phyloP scores from a whole-genome alignment of 2,329 filamentous ascomycete genomes.

The Arthroderma sp. region DNA sequence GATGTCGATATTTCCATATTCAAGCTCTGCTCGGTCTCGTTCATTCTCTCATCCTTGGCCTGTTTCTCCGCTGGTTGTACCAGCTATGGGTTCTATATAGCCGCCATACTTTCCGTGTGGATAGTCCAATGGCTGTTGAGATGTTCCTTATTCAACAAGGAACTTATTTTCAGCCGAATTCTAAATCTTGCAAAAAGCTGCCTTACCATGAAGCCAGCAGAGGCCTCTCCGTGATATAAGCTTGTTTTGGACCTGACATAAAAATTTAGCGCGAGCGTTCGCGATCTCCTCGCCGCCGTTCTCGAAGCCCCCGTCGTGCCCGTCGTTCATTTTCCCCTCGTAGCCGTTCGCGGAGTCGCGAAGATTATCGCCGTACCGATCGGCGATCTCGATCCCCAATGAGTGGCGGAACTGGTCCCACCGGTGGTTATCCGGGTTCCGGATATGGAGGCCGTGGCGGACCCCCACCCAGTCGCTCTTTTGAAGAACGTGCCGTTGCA shows the following conservation, averaged over 20 bases:
- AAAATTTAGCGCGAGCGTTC: constrained; percentile 58
- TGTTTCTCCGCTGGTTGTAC: too few species aligned
- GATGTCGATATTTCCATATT: too few species aligned
- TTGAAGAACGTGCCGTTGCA: constrained; percentile 68
- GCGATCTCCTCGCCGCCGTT: constrained; percentile 53
- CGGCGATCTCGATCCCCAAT: constrained; percentile 78
- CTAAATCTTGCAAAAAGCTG: too few species aligned
- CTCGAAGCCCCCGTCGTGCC: constrained; percentile 65
- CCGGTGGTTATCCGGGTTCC: constrained; percentile 57
- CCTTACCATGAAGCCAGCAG: too few species aligned
- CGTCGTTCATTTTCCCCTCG: constrained; percentile 69
- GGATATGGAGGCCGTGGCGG: constrained; percentile 46
- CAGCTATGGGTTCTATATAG: too few species aligned
- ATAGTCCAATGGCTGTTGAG: too few species aligned
- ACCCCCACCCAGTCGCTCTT: constrained; percentile 55
- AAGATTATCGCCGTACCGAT: constrained; percentile 61
- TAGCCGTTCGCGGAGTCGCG: constrained; percentile 64
- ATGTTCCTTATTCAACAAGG: too few species aligned
- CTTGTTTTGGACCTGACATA: background rate
- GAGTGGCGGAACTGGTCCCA: constrained; percentile 54
- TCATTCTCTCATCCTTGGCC: too few species aligned
- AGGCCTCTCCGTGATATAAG: too few species aligned
- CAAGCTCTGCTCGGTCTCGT: too few species aligned
- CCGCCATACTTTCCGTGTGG: too few species aligned
- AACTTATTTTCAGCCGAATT: too few species aligned